phyloP scores from a whole-genome alignment of 345 rosid species.

The Bretschneidera sinensis region DNA sequence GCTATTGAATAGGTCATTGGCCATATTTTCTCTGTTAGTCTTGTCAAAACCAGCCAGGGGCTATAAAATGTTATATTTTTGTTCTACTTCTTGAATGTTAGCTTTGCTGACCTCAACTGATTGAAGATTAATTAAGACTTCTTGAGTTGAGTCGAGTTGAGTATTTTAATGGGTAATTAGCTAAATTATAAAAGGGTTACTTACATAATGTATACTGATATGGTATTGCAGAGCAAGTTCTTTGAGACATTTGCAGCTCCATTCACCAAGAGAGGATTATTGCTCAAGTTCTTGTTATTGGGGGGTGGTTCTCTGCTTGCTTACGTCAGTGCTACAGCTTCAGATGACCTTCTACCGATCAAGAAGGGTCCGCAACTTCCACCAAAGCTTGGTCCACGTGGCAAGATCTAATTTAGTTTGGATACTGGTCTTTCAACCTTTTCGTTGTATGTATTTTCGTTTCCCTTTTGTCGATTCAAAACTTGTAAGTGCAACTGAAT shows the following conservation, averaged over 20 bases:
- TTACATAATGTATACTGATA: background rate
- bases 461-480: too few relatives aligned
- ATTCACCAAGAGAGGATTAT: slow-evolving; percentile 88
- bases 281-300: slow-evolving; percentile 88
- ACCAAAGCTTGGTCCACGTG: slow-evolving; percentile 87
- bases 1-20: too few relatives aligned
- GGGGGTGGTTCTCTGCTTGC: slow-evolving; percentile 81
- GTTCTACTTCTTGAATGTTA: too few relatives aligned
- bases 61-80: too few relatives aligned
- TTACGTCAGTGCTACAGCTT: slow-evolving; percentile 57
- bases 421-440: background rate
- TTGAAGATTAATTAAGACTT: too few relatives aligned
- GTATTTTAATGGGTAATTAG: background rate
- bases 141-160: too few relatives aligned
- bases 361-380: slow-evolving; percentile 91
- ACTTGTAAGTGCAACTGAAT: too few relatives aligned
- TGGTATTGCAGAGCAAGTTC: slow-evolving; percentile 84
- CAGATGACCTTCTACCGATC: slow-evolving; percentile 79
- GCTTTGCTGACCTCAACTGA: too few relatives aligned
- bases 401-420: slow-evolving; percentile 57
- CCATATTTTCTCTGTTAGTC: too few relatives aligned
- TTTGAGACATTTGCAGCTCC: slow-evolving; percentile 91
- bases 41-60: too few relatives aligned
- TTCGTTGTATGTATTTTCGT: too few relatives aligned
- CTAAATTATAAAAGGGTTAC: background rate